These are phyloP conservation scores for Colletotrichum aenigma DNA, from an alignment of 2,329 filamentous ascomycete genomes.

Conservation along the genomic window DNA sequence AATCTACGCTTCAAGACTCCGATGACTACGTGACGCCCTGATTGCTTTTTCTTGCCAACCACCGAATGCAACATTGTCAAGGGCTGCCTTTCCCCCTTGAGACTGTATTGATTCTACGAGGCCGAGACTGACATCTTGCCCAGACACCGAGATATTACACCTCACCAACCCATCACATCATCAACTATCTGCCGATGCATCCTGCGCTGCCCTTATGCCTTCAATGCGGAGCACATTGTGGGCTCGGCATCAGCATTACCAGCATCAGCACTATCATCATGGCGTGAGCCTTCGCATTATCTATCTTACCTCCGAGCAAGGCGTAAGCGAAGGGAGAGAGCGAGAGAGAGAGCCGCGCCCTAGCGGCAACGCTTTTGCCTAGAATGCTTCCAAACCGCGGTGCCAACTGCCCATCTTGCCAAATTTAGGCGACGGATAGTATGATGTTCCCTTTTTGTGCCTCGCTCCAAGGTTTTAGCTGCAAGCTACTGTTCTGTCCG, in stretches of 20 bases:
- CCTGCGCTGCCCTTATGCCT: background rate
- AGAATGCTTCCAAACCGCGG: background rate
- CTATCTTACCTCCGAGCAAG: background rate
- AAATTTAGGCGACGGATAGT: background rate
- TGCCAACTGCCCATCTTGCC: background rate
- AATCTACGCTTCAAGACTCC: background rate
- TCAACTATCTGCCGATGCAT: background rate
- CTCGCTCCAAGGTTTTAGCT: conserved; percentile 6
- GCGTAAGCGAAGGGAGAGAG: background rate
- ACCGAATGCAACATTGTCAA: background rate
- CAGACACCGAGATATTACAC: background rate
- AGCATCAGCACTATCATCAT: background rate
- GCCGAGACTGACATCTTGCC: background rate
- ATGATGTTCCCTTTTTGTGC: background rate
- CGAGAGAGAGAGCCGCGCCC: background rate
- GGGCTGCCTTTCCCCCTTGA: background rate
- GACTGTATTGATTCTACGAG: background rate
- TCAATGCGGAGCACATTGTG: background rate
- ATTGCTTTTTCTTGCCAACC: background rate
- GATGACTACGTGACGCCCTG: background rate
- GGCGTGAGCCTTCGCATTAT: background rate
- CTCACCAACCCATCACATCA: background rate
- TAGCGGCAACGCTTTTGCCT: background rate
- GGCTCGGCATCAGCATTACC: background rate
- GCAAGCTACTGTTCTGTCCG: conserved; percentile 12